phyloP scores from a whole-genome alignment of 2,329 filamentous ascomycete species.

The Fusarium palustre region DNA sequence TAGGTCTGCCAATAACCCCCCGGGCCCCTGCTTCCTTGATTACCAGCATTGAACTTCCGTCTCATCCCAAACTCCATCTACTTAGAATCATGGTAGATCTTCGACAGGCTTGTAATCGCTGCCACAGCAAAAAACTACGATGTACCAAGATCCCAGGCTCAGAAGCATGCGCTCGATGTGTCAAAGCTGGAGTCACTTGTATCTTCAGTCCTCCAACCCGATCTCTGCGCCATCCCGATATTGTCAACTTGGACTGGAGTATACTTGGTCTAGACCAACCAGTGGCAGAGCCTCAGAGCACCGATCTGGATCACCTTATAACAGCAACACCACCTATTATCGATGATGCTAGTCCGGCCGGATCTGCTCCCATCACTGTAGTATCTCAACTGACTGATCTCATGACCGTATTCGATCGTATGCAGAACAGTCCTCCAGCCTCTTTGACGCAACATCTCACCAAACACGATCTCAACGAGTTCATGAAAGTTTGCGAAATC shows the following conservation, averaged over 20 bases:
- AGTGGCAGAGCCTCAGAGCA: background rate
- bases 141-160: slow-evolving; percentile 56
- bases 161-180: slow-evolving; percentile 55
- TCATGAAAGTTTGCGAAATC: slow-evolving; percentile 44
- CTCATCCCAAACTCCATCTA: background rate
- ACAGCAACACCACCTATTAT: slow-evolving; percentile 22
- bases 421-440: slow-evolving; percentile 28
- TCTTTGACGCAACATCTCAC: slow-evolving; percentile 39
- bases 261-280: slow-evolving; percentile 27
- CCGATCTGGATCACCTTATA: background rate
- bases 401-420: slow-evolving; percentile 42
- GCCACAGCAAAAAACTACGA: slow-evolving; percentile 61
- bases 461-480: slow-evolving; percentile 38
- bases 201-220: slow-evolving; percentile 57
- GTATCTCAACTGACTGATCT: slow-evolving; percentile 38
- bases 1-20: too few species aligned
- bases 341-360: background rate
- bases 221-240: slow-evolving; percentile 31
- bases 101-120: slow-evolving; percentile 57
- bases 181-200: slow-evolving; percentile 55
- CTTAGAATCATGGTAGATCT: slow-evolving; percentile 39
- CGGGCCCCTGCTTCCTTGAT: background rate
- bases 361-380: slow-evolving; percentile 3
- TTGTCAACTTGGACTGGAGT: slow-evolving; percentile 40
- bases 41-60: background rate